Evolutionary conservation across 2,329 filamentous ascomycete genomes (phyloP), one percentile per base, ranked within the genome.

Genomic region (Penicillium sp.): DNA sequence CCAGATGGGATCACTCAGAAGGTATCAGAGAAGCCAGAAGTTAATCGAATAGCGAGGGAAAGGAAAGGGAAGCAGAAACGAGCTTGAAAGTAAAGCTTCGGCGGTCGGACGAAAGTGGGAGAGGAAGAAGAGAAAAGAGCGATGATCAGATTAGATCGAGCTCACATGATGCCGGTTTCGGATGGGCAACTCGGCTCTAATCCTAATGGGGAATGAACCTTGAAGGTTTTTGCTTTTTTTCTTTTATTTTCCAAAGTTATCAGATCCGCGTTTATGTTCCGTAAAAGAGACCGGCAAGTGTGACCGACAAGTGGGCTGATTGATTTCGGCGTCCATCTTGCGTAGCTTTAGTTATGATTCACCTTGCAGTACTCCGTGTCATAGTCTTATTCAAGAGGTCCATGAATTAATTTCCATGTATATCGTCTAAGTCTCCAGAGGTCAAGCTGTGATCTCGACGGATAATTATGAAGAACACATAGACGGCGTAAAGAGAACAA

Each of bases 61-160:
- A 15, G 9, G 14, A 32, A 25, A 18, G 12, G 33, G 16, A 10
- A 16, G 20, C 30, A 31, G 8, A 34, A 7, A 9, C 16, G 30
- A 17, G 18, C 9, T 29, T 30, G 41, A 47, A 35, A 39, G 35
- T 10, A 27, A 37, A 34, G 33, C 35, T 14, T 34, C 28, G 23
- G 16, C 43, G 41, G 39, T 36, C 32, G 37, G 27, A 12, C 39
- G 22, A 42, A 40, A 43, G 34, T 37, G 44, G 35, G 43, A 41
- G 39, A 41, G 28, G 31, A 37, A 37, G 20, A 30, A 37, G 41
- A 45, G 44, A 51, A 47, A 51, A 50, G 45, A 40, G 30, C 36
- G 49, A 52, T 50, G 50, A 53, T 53, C 50, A 53, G 50, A 53
- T 53, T 51, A 53, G 50, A 53, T 52, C 45, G 44, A 28, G 44